Evolutionary conservation across 2,329 filamentous ascomycete species (phyloP).

Genomic region (Pezicula radicicola): DNA sequence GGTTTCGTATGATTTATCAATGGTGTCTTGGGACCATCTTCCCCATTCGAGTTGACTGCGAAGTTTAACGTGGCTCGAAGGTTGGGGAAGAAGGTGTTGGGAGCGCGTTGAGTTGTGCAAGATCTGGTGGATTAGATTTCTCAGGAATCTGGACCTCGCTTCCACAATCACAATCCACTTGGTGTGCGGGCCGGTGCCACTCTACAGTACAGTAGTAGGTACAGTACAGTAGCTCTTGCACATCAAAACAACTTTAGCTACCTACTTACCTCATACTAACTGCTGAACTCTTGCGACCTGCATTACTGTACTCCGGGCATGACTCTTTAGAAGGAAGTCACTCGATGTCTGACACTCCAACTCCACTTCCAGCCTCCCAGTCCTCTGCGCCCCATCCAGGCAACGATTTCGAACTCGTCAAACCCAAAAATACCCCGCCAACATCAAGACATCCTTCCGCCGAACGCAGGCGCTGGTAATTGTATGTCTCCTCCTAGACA

Average conservation of each 20-base stretch:
- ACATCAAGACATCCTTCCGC: constrained; percentile 5
- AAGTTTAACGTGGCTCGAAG: too few relatives aligned
- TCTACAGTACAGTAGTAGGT: background rate
- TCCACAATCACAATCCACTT: background rate
- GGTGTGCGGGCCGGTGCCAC: background rate
- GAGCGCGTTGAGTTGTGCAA: background rate
- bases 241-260: background rate
- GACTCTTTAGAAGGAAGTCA: too few relatives aligned
- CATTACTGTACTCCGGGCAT: too few relatives aligned
- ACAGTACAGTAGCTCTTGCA: background rate
- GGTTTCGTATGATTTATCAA: background rate
- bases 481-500: constrained; percentile 30
- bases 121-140: too few relatives aligned
- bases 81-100: background rate
- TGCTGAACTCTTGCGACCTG: too few relatives aligned
- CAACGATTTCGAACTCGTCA: constrained; percentile 1
- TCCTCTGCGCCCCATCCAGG: too few relatives aligned
- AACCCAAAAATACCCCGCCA: constrained; percentile 24
- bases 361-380: too few relatives aligned
- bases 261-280: background rate
- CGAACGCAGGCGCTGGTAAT: constrained; percentile 20
- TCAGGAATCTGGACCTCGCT: background rate
- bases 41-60: too few relatives aligned
- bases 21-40: background rate
- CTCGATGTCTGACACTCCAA: too few relatives aligned